These are phyloP conservation scores for Colletotrichum coccodes DNA, from an alignment of 2,329 filamentous ascomycete species.

Conservation along the genomic window DNA sequence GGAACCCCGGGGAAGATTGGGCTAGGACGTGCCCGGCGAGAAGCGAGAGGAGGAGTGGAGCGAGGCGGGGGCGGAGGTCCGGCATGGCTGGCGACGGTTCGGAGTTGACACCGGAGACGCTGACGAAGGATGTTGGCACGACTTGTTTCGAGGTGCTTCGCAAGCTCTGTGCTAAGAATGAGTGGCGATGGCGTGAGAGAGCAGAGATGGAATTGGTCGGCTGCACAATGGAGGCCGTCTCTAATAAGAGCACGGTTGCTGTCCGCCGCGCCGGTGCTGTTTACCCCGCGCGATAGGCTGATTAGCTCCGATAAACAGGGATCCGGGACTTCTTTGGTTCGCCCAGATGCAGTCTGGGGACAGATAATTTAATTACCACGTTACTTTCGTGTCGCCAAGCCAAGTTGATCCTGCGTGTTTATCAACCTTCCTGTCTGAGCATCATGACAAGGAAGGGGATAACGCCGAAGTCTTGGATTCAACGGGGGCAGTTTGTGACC, in stretches of 20 bases:
- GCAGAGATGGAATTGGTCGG: neutral
- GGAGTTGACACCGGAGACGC: neutral
- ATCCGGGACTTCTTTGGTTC: neutral
- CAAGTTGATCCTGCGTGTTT: slow-evolving; percentile 11
- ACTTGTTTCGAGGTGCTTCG: neutral
- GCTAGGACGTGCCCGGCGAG: slow-evolving; percentile 31
- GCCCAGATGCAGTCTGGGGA: neutral
- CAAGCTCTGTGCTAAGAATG: neutral
- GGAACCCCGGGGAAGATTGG: slow-evolving; percentile 50
- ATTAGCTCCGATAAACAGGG: slow-evolving; percentile 26
- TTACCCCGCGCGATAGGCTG: slow-evolving; percentile 31
- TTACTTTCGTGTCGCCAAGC: slow-evolving; percentile 20
- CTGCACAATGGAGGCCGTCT: neutral
- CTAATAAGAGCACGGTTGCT: slow-evolving; percentile 15
- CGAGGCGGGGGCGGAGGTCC: slow-evolving; percentile 15
- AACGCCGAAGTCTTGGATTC: neutral
- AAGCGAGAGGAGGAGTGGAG: slow-evolving; percentile 27
- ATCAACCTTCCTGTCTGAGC: slow-evolving; percentile 34
- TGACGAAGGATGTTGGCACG: neutral
- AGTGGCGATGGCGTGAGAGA: neutral
- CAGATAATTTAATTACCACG: slow-evolving; percentile 4
- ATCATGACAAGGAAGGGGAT: neutral
- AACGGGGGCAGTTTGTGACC: too few species aligned
- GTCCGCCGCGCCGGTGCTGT: slow-evolving; percentile 5
- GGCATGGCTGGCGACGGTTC: slow-evolving; percentile 8